A percentile compares a stretch with the other conserved stretches of the same genome.
Conservation (phyloP, 345 rosid species). For the Schrenkiella parvula region DNA sequence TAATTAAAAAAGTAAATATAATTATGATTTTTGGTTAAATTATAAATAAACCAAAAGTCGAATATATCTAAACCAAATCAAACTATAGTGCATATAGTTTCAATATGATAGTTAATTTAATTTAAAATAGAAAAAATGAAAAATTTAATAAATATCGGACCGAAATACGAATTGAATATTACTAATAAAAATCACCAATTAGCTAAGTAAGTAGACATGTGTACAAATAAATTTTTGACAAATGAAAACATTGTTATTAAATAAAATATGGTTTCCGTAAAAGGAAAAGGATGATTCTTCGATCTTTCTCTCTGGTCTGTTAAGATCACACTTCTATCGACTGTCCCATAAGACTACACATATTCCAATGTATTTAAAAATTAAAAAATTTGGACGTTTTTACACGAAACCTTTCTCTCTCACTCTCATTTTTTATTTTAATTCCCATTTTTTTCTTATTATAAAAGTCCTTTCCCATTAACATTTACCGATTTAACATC, state of each 20-base stretch:
- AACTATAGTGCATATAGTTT: no score
- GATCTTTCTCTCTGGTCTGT: constrained; percentile 13
- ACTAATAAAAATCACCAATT: neutral
- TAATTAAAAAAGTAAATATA: no score
- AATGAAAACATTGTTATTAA: no score
- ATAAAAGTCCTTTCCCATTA: neutral
- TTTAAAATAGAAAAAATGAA: no score
- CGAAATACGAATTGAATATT: no score
- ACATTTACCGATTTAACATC: neutral
- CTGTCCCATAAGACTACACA: constrained; percentile 15
- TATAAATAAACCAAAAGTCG: no score
- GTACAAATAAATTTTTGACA: no score
- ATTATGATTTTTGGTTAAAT: no score
- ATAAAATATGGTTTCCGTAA: neutral
- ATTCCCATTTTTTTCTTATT: neutral
- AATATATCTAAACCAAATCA: no score
- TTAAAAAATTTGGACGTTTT: constrained; percentile 8
- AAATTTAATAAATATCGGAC: no score
- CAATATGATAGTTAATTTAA: no score
- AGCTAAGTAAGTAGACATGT: neutral
- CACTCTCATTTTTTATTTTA: neutral
- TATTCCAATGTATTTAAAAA: neutral
- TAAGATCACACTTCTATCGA: constrained; percentile 16
- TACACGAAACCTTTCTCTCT: neutral
- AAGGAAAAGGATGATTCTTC: constrained; percentile 11